Conservation (phyloP, 257 asterid species). For the Lantana camara region DNA sequence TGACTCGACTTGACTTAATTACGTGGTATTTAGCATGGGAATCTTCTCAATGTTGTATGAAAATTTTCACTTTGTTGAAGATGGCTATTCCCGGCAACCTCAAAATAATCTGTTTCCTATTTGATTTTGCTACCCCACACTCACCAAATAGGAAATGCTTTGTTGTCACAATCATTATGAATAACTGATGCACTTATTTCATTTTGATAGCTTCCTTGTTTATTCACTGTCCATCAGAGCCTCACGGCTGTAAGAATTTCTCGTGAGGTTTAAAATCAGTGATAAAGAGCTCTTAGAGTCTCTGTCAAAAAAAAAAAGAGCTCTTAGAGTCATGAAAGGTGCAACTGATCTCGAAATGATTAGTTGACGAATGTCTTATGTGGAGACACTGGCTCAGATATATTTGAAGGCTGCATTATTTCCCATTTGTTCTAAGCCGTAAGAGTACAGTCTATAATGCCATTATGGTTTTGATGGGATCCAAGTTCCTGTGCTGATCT, state of each 20-base stretch:
- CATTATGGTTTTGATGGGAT: neutral
- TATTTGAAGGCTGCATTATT: neutral
- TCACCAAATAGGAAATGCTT: neutral
- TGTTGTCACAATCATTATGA: neutral
- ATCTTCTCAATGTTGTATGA: neutral
- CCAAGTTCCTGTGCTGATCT: neutral
- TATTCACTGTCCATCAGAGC: no score
- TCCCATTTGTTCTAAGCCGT: neutral
- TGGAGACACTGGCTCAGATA: constrained; percentile 29
- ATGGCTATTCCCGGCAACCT: neutral
- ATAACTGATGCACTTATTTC: neutral
- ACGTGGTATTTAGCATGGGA: neutral
- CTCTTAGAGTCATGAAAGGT: constrained; percentile 28
- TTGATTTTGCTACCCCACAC: neutral
- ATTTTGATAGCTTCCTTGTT: no score
- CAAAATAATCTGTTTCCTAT: neutral
- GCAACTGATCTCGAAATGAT: constrained; percentile 40
- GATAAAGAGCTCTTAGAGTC: no score
- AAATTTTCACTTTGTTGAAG: neutral
- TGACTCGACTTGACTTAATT: no score
- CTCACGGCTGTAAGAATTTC: constrained; percentile 39
- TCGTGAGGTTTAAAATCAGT: constrained; percentile 52
- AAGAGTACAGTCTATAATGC: neutral
- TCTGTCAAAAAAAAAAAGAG: no score
- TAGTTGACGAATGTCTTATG: constrained; percentile 27